phyloP scores from a whole-genome alignment of 179 eudicot genomes.

The Gypsophila paniculata region DNA sequence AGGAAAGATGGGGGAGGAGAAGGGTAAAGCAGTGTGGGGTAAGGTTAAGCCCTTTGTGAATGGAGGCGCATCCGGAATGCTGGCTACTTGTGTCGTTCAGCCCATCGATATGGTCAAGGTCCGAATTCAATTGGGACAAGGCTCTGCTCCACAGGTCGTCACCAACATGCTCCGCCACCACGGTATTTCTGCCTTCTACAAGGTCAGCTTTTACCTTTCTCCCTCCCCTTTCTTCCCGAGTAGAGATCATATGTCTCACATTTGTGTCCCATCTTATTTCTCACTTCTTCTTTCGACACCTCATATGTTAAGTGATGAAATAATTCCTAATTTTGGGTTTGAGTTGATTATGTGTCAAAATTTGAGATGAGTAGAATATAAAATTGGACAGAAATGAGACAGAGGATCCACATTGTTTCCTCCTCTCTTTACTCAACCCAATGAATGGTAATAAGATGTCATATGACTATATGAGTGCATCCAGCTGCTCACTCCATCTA shows the following conservation, averaged over 20 bases:
- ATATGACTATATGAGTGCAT: too few species aligned
- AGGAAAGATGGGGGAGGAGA: slow-evolving; percentile 28
- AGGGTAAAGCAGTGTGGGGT: slow-evolving; percentile 49
- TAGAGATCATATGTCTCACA: too few species aligned
- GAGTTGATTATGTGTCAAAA: too few species aligned
- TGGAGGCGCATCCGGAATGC: slow-evolving; percentile 94
- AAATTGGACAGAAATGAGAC: too few species aligned
- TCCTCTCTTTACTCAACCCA: not conserved
- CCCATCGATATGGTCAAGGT: slow-evolving; percentile 97
- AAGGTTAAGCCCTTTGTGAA: slow-evolving; percentile 72
- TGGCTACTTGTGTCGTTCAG: slow-evolving; percentile 82
- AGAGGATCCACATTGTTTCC: too few species aligned
- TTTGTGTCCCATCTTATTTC: too few species aligned
- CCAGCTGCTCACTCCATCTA: too few species aligned
- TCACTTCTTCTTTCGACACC: too few species aligned
- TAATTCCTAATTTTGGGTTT: too few species aligned
- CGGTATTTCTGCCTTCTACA: slow-evolving; percentile 79
- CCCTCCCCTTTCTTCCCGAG: not conserved
- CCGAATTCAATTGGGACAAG: slow-evolving; percentile 86
- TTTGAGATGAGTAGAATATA: too few species aligned
- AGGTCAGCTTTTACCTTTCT: slow-evolving; percentile 32
- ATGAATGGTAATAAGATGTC: not conserved
- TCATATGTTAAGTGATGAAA: too few species aligned
- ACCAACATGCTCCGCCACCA: slow-evolving; percentile 74
- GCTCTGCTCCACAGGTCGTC: slow-evolving; percentile 66